These are phyloP conservation scores for Botrytis byssoidea DNA, from an alignment of 2,329 filamentous ascomycete species.

Conservation along the genomic window DNA sequence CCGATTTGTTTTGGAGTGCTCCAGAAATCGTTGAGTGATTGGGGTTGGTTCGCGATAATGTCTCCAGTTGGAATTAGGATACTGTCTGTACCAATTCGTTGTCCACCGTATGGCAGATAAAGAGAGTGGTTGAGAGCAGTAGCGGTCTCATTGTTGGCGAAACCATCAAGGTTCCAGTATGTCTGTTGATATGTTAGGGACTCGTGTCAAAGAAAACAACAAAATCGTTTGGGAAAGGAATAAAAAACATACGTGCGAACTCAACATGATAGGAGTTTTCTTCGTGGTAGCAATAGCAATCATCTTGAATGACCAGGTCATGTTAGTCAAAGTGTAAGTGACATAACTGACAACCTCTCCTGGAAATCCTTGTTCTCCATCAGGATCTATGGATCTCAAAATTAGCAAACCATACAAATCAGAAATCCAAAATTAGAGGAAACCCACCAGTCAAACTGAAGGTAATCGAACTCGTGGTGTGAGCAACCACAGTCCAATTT, in stretches of 20 bases:
- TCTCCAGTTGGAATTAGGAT: slow-evolving; percentile 75
- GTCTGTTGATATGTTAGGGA: slow-evolving; percentile 47
- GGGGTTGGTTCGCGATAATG: slow-evolving; percentile 65
- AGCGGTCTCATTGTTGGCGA: slow-evolving; percentile 68
- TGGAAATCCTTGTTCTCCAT: slow-evolving; percentile 74
- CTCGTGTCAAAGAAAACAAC: neutral
- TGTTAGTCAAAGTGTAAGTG: slow-evolving; percentile 67
- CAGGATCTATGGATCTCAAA: slow-evolving; percentile 47
- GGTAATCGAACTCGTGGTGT: slow-evolving; percentile 65
- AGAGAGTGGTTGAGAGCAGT: slow-evolving; percentile 69
- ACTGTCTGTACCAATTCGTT: slow-evolving; percentile 65
- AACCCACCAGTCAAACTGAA: slow-evolving; percentile 62
- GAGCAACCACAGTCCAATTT: slow-evolving; percentile 72
- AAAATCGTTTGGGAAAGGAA: neutral
- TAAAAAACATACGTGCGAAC: slow-evolving; percentile 48
- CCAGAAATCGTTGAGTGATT: slow-evolving; percentile 80
- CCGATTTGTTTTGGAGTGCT: slow-evolving; percentile 77
- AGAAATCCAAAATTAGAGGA: neutral
- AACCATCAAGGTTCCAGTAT: slow-evolving; percentile 84
- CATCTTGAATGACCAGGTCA: slow-evolving; percentile 73
- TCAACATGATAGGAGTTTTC: slow-evolving; percentile 81
- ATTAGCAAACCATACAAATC: neutral
- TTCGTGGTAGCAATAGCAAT: slow-evolving; percentile 67
- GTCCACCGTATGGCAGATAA: slow-evolving; percentile 69
- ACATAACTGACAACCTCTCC: slow-evolving; percentile 73